Conservation (phyloP, 805 yeast species). For the Saccharomycopsis lassenensis region DNA sequence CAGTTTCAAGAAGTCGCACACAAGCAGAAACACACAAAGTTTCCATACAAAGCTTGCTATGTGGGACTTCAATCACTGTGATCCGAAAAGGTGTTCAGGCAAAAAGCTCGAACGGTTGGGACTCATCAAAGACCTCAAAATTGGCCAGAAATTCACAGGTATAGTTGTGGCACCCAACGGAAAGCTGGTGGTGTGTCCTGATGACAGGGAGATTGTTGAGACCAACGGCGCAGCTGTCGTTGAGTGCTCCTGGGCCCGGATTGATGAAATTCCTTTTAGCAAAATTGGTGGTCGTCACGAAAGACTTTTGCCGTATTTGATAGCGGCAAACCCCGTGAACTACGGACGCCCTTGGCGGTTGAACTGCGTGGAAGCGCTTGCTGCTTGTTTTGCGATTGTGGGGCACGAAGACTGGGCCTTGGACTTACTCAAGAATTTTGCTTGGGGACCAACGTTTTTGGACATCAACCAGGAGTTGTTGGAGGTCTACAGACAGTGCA, state of each 20-base stretch:
- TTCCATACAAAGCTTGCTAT: constrained; percentile 86
- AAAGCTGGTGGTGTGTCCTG: constrained; percentile 78
- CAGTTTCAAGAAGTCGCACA: constrained; percentile 7
- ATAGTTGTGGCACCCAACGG: constrained; percentile 92
- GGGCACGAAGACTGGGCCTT: constrained; percentile 88
- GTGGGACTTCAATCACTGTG: constrained; percentile 99
- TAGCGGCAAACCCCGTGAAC: constrained; percentile 95
- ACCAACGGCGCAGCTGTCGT: constrained; percentile 90
- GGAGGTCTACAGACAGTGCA: constrained; percentile 64
- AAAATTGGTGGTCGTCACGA: constrained; percentile 89
- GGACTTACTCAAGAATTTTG: constrained; percentile 61
- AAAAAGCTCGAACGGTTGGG: constrained; percentile 88
- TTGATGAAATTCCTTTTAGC: constrained; percentile 92
- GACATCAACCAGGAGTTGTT: constrained; percentile 72
- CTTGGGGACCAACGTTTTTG: constrained; percentile 89
- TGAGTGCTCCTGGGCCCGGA: constrained; percentile 96
- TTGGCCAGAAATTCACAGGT: constrained; percentile 93
- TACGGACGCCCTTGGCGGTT: constrained; percentile 94
- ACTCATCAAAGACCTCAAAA: constrained; percentile 59
- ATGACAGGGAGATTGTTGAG: constrained; percentile 70
- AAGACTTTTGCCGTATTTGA: constrained; percentile 77
- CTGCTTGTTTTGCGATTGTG: constrained; percentile 92
- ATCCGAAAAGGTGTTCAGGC: constrained; percentile 95
- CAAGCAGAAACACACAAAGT: constrained; percentile 27
- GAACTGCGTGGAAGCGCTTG: constrained; percentile 95